Base-by-base conservation (phyloP, 2,329 filamentous ascomycete genomes). In the Reticulascus tulasneorum region DNA sequence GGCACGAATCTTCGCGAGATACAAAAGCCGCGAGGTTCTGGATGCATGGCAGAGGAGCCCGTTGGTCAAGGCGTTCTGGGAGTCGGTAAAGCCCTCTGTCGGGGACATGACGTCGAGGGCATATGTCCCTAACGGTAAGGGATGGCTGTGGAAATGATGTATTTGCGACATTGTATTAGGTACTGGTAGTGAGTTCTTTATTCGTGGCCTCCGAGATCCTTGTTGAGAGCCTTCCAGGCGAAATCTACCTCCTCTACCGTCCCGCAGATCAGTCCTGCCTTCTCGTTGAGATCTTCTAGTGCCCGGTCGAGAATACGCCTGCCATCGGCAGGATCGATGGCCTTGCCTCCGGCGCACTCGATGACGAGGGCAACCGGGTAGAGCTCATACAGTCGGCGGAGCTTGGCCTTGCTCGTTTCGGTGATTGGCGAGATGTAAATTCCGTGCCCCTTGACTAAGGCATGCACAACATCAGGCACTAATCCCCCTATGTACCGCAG, bases 381-480 rank as follows among this genome's bases (percentile, higher is more conserved):
- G 15, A 82, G 49, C 56, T 82, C 78, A 40, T 77, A 82, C 19
- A 82, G 53, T 7, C 71, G 58, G 22, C 78, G 60, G 40, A 82
- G 53, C 62, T 82, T 82, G 1, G 78, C 73, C 45, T 61, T 62
- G 47, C 68, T 75, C 9, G 50, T 51, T 1, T 44, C 50, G 2
- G 74, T 74, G 6, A 78, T 75, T 0, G 78, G 78, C 2, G 69
- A 76, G 3, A 80, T 49, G 47, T 81, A 82, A 1, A 82, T 52
- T 2, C 78, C 78, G 35, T 82, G 76, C 0, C 76, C 75, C 53
- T 82, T 81, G 40, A 73, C 68, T 7, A 82, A 56, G 5, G 70
- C 66, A 39, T 82, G 78, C 10, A 73, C 69, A 0, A 82, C 58
- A 37, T 82, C 78, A 0, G 78, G 78, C 4, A 82, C 77, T 4